A percentile compares a stretch with the other conserved stretches of the same genome.
These are phyloP conservation scores for Nelumbo lutea DNA, from an alignment of 164 flowering plant genomes.

Conservation along the genomic window DNA sequence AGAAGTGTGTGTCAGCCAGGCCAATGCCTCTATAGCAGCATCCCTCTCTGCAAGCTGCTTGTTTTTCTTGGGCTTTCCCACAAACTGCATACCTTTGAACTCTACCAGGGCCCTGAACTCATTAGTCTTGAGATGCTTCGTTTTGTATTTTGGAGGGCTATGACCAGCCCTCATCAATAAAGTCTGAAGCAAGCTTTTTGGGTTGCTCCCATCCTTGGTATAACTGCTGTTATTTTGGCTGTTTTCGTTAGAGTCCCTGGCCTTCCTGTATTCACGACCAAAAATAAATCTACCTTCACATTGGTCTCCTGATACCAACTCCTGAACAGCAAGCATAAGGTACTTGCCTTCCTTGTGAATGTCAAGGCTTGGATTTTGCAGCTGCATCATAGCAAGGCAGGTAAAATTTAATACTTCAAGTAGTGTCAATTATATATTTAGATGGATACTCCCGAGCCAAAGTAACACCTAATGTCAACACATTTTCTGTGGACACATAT, in stretches of 20 bases:
- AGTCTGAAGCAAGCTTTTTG: conserved; percentile 91
- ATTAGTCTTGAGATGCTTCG: conserved; percentile 90
- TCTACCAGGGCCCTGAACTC: conserved; percentile 90
- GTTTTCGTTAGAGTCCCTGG: conserved; percentile 29
- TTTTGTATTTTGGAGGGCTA: conserved; percentile 87
- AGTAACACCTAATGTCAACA: neutral
- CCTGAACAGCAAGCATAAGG: conserved; percentile 91
- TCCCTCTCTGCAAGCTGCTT: conserved; percentile 93
- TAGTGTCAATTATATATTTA: neutral
- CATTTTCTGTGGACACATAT: neutral
- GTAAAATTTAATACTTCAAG: neutral
- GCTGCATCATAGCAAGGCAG: conserved; percentile 41
- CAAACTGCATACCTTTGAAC: conserved; percentile 98
- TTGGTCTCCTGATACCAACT: conserved; percentile 80
- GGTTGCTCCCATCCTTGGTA: conserved; percentile 78
- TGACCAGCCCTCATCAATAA: conserved; percentile 96
- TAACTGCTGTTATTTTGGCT: conserved; percentile 24
- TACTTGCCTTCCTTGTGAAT: conserved; percentile 91
- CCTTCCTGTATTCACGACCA: conserved; percentile 76
- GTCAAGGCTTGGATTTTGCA: conserved; percentile 65
- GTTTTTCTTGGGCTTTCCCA: conserved; percentile 88
- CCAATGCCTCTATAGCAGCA: conserved; percentile 93
- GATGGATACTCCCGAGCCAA: neutral
- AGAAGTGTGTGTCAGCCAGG: conserved; percentile 94
- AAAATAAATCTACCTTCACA: conserved; percentile 97